phyloP scores from a whole-genome alignment of 2,329 filamentous ascomycete species.

The Fusarium temperatum region DNA sequence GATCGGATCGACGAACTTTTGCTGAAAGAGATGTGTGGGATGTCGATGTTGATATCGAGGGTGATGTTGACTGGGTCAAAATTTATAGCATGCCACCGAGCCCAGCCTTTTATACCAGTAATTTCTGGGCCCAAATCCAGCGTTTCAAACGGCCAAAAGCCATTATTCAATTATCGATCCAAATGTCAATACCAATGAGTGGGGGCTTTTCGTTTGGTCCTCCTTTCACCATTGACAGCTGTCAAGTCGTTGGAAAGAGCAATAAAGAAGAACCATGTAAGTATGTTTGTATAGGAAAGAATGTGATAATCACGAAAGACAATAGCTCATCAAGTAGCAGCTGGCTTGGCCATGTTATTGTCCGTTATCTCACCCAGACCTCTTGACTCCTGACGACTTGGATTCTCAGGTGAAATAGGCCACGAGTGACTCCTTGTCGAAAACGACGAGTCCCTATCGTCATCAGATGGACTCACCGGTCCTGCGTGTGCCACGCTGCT shows the following conservation, averaged over 20 bases:
- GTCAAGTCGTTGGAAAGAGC: background rate
- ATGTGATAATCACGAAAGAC: background rate
- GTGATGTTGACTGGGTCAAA: conserved; percentile 4
- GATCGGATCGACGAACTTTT: background rate
- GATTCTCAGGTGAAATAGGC: conserved; percentile 13
- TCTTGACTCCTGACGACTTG: background rate
- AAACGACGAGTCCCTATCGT: background rate
- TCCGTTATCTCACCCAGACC: background rate
- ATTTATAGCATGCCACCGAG: background rate
- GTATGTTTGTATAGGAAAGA: background rate
- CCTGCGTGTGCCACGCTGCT: background rate
- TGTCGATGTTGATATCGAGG: background rate
- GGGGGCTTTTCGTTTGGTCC: background rate
- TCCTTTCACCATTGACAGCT: background rate
- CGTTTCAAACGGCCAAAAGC: background rate
- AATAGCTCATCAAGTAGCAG: background rate
- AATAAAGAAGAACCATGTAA: background rate
- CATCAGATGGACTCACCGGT: background rate
- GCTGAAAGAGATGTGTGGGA: background rate
- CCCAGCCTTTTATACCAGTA: background rate
- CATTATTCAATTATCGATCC: background rate
- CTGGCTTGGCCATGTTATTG: background rate
- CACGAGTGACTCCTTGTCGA: background rate
- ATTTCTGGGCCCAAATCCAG: background rate
- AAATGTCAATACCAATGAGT: background rate